Conservation (phyloP, 2,329 filamentous ascomycete genomes). For the Macroventuria anomochaeta region DNA sequence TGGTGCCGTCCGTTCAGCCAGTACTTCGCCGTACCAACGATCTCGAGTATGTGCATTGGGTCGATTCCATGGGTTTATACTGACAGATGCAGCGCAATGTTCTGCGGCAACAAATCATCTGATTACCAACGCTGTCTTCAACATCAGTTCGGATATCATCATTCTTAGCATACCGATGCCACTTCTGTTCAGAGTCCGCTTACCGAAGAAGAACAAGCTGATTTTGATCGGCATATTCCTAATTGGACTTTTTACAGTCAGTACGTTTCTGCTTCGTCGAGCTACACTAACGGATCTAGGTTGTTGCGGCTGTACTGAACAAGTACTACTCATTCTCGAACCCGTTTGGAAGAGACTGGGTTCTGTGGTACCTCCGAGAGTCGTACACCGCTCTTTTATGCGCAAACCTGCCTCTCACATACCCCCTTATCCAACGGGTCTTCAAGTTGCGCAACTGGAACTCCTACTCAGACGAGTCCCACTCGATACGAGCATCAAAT, state of each 20-base stretch:
- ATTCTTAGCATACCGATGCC: slow-evolving; percentile 57
- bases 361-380: slow-evolving; percentile 66
- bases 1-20: slow-evolving; percentile 62
- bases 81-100: slow-evolving; percentile 48
- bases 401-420: slow-evolving; percentile 66
- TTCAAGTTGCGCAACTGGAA: slow-evolving; percentile 49
- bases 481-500: slow-evolving; percentile 6
- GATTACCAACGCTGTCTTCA: slow-evolving; percentile 51
- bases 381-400: slow-evolving; percentile 66
- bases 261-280: background rate
- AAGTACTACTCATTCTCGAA: slow-evolving; percentile 67
- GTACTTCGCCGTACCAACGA: slow-evolving; percentile 60
- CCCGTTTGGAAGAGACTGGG: slow-evolving; percentile 63
- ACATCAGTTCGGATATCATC: slow-evolving; percentile 55
- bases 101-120: slow-evolving; percentile 50
- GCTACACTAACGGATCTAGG: slow-evolving; percentile 29
- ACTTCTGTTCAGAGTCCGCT: slow-evolving; percentile 52
- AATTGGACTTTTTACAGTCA: slow-evolving; percentile 55
- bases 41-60: slow-evolving; percentile 28
- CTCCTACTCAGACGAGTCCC: slow-evolving; percentile 26
- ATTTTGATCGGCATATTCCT: slow-evolving; percentile 63
- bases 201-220: slow-evolving; percentile 58
- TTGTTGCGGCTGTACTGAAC: slow-evolving; percentile 65
- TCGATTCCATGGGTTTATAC: background rate
- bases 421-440: slow-evolving; percentile 61